phyloP scores from a whole-genome alignment of 2,329 filamentous ascomycete species.

The Sporothrix protearum region DNA sequence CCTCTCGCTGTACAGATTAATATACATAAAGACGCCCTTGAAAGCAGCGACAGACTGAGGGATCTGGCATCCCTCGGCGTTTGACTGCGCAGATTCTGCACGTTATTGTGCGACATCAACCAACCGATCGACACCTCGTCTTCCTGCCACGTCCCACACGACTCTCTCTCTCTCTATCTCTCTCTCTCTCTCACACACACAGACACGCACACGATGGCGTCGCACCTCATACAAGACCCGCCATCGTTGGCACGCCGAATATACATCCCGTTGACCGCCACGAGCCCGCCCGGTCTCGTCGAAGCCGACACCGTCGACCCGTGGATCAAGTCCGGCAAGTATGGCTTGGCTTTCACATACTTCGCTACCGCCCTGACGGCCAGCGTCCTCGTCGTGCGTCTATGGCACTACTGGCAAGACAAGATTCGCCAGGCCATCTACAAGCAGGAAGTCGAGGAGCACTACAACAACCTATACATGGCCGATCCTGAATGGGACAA shows the following conservation, averaged over 20 bases:
- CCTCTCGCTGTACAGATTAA: conserved; percentile 22
- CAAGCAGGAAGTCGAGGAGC: conserved; percentile 72
- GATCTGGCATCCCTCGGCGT: conserved; percentile 25
- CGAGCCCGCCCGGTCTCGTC: conserved; percentile 58
- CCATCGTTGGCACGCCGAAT: conserved; percentile 52
- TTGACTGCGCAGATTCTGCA: background rate
- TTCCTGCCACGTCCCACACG: background rate
- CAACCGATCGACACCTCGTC: background rate
- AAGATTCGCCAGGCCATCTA: conserved; percentile 86
- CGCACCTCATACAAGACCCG: conserved; percentile 28
- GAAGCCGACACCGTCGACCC: conserved; percentile 68
- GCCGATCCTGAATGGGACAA: conserved; percentile 48
- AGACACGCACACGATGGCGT: conserved; percentile 10
- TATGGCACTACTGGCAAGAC: conserved; percentile 90
- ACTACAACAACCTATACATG: conserved; percentile 54
- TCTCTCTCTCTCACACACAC: background rate
- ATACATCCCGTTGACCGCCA: conserved; percentile 56
- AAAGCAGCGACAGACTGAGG: background rate
- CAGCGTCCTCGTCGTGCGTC: conserved; percentile 63
- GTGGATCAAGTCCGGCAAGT: conserved; percentile 78
- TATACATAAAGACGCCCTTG: background rate
- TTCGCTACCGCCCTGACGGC: conserved; percentile 72
- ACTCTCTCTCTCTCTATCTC: background rate
- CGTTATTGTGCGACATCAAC: background rate
- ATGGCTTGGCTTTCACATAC: conserved; percentile 83